Evolutionary conservation across 495 filamentous ascomycete genomes (phyloP).

Genomic region (Aspergillus cavernicola): DNA sequence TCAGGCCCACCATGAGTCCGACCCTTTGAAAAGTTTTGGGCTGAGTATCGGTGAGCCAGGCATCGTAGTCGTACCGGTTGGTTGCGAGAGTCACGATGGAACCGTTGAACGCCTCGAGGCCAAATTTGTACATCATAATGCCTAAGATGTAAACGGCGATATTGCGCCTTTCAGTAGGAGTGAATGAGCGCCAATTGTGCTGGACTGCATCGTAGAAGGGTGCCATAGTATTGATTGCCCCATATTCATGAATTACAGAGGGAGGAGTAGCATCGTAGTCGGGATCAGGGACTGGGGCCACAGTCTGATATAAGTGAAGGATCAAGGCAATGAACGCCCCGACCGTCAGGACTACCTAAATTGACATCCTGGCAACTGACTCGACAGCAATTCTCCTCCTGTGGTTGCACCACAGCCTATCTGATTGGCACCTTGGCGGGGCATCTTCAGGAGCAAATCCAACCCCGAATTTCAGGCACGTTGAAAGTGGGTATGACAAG

Average conservation of each 20-base stretch:
- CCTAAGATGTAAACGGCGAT: slow-evolving; percentile 36
- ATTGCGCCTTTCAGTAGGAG: slow-evolving; percentile 32
- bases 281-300: not conserved
- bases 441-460: slow-evolving; percentile 9
- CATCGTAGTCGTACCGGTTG: slow-evolving; percentile 42
- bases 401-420: not conserved
- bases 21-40: slow-evolving; percentile 39
- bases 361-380: not conserved
- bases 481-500: not conserved
- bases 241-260: slow-evolving; percentile 5
- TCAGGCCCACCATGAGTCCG: slow-evolving; percentile 40
- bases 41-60: slow-evolving; percentile 17
- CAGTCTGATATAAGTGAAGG: slow-evolving; percentile 8
- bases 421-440: slow-evolving; percentile 12
- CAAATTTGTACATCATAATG: slow-evolving; percentile 41
- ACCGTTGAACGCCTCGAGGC: slow-evolving; percentile 44
- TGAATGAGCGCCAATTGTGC: slow-evolving; percentile 22
- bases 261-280: not conserved
- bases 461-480: slow-evolving; percentile 5
- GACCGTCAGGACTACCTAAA: not conserved
- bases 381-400: not conserved
- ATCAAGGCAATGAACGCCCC: not conserved
- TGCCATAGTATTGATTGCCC: slow-evolving; percentile 11
- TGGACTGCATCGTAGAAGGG: slow-evolving; percentile 10
- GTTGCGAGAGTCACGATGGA: slow-evolving; percentile 39